A percentile compares a stretch with the other conserved stretches of the same genome.
These are phyloP conservation scores for Camptophora hylomeconis DNA, from an alignment of 2,329 filamentous ascomycete species.

Conservation along the genomic window DNA sequence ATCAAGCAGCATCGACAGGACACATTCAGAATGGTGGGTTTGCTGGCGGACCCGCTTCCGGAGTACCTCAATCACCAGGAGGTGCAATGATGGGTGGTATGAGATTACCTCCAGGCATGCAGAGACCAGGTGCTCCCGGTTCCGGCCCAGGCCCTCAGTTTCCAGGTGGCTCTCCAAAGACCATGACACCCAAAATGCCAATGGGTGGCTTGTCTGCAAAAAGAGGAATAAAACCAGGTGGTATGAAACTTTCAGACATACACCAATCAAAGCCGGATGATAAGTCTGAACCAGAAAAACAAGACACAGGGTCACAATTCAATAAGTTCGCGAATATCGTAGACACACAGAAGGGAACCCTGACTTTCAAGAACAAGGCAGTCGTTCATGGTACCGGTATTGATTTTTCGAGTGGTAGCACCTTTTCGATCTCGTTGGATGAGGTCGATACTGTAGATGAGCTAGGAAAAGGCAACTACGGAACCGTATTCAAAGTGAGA, in stretches of 20 bases:
- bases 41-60: slow-evolving; percentile 20
- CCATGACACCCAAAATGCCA: slow-evolving; percentile 24
- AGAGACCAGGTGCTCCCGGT: slow-evolving; percentile 20
- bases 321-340: slow-evolving; percentile 70
- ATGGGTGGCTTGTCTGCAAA: slow-evolving; percentile 35
- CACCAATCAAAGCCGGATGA: slow-evolving; percentile 35
- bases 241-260: slow-evolving; percentile 36
- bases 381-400: slow-evolving; percentile 80
- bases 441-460: slow-evolving; percentile 90
- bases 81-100: slow-evolving; percentile 2
- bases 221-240: slow-evolving; percentile 30
- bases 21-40: slow-evolving; percentile 5
- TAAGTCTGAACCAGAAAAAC: slow-evolving; percentile 8
- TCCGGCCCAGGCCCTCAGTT: slow-evolving; percentile 33
- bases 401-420: slow-evolving; percentile 78
- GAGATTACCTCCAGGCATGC: slow-evolving; percentile 9
- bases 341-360: slow-evolving; percentile 77
- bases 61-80: slow-evolving; percentile 11
- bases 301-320: slow-evolving; percentile 36
- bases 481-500: slow-evolving; percentile 91
- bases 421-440: slow-evolving; percentile 87
- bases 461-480: slow-evolving; percentile 94
- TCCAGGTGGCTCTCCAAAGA: slow-evolving; percentile 21
- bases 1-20: slow-evolving; percentile 9
- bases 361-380: slow-evolving; percentile 88